phyloP scores from a whole-genome alignment of 2,329 filamentous ascomycete genomes.

The Curvularia hawaiiensis region DNA sequence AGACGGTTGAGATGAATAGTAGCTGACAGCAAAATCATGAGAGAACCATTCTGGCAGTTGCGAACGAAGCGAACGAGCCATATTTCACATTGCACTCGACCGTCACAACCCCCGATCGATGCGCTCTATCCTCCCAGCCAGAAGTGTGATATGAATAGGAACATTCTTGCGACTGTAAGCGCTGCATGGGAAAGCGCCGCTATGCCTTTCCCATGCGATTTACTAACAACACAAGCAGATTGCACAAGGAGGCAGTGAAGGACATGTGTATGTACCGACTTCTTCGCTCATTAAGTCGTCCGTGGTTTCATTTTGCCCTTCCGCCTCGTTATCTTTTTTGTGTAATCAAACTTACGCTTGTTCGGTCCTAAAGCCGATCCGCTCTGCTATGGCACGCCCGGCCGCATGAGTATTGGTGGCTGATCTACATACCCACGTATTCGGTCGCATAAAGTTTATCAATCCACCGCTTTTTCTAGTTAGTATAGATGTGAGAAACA shows the following conservation, averaged over 20 bases:
- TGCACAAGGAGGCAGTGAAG: not conserved
- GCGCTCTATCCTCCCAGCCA: not conserved
- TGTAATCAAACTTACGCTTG: not conserved
- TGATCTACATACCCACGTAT: no score
- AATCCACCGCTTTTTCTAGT: no score
- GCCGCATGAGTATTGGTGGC: no score
- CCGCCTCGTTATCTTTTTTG: not conserved
- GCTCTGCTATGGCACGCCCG: no score
- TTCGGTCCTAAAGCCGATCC: no score
- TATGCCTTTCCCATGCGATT: not conserved
- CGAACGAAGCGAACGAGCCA: not conserved
- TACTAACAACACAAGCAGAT: not conserved
- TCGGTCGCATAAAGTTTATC: no score
- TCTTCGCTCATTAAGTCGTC: not conserved
- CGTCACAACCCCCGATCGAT: not conserved
- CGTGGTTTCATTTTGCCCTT: not conserved
- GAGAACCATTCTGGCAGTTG: not conserved
- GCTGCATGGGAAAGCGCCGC: not conserved
- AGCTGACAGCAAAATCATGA: not conserved
- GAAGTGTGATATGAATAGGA: not conserved
- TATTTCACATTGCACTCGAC: not conserved
- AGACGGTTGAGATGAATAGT: not conserved
- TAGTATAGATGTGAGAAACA: no score
- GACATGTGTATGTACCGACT: not conserved
- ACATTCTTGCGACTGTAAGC: not conserved